A percentile compares a stretch with the other conserved stretches of the same genome.
Conservation (phyloP, 2,329 filamentous ascomycete species). For the Furcasterigmium sp. region DNA sequence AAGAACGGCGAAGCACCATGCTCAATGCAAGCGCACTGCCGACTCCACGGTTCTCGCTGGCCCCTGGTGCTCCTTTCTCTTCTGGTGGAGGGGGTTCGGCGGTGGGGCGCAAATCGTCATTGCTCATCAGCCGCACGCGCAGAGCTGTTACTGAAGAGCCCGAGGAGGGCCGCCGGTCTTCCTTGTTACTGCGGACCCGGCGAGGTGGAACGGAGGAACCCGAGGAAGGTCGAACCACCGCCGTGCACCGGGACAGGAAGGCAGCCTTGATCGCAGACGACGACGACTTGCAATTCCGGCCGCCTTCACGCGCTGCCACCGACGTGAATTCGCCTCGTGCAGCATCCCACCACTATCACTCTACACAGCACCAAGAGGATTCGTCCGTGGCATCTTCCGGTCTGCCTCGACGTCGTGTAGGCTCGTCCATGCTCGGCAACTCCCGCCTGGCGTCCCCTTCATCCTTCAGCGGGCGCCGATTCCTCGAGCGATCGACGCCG, state of each 20-base stretch:
- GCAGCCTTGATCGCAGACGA: slow-evolving; percentile 42
- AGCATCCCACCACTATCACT: slow-evolving; percentile 31
- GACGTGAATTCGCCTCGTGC: slow-evolving; percentile 38
- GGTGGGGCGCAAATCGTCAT: slow-evolving; percentile 44
- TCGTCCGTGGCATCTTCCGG: slow-evolving; percentile 34
- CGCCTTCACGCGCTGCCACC: slow-evolving; percentile 53
- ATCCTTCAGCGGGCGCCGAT: slow-evolving; percentile 37
- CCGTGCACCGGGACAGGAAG: slow-evolving; percentile 39
- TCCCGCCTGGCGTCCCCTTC: slow-evolving; percentile 38
- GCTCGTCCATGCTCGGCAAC: slow-evolving; percentile 38
- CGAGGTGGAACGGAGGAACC: slow-evolving; percentile 42
- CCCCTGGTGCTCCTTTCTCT: slow-evolving; percentile 27
- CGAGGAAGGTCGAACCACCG: slow-evolving; percentile 39
- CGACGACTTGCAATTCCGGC: slow-evolving; percentile 45
- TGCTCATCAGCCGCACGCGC: slow-evolving; percentile 40
- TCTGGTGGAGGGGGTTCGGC: slow-evolving; percentile 28
- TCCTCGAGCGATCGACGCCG: slow-evolving; percentile 39
- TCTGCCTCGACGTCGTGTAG: slow-evolving; percentile 48
- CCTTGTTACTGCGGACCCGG: slow-evolving; percentile 39
- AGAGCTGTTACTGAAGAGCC: slow-evolving; percentile 45
- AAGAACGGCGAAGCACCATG: slow-evolving; percentile 46
- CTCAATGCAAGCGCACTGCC: slow-evolving; percentile 38
- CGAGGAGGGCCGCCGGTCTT: slow-evolving; percentile 44
- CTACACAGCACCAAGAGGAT: slow-evolving; percentile 19
- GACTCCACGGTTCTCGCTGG: slow-evolving; percentile 34